Conservation (phyloP, 1,284 basidiomycete genomes). For the Marasmius fiardii region DNA sequence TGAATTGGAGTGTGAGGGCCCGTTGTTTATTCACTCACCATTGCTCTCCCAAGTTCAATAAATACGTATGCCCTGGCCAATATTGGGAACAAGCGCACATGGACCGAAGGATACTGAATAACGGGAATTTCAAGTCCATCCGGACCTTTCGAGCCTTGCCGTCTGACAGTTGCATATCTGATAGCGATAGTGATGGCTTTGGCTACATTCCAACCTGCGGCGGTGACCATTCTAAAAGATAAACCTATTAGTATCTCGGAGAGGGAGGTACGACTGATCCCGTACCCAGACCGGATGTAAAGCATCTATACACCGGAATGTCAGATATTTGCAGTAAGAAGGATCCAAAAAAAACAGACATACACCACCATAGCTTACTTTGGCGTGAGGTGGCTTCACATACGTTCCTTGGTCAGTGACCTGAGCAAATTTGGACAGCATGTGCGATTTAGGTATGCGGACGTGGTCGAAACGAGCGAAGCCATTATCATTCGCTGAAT, state of each 20-base stretch:
- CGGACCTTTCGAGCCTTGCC: slow-evolving; percentile 55
- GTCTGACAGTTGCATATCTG: slow-evolving; percentile 70
- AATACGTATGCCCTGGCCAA: slow-evolving; percentile 39
- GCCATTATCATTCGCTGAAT: slow-evolving; percentile 63
- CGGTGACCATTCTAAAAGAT: slow-evolving; percentile 52
- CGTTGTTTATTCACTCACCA: slow-evolving; percentile 50
- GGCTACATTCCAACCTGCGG: slow-evolving; percentile 57
- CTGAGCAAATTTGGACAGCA: slow-evolving; percentile 74
- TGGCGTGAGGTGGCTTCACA: slow-evolving; percentile 66
- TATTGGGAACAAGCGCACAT: background rate
- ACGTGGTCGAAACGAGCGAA: slow-evolving; percentile 69
- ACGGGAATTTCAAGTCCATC: slow-evolving; percentile 2
- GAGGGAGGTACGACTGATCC: slow-evolving; percentile 3
- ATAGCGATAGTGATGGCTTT: slow-evolving; percentile 68
- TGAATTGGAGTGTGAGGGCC: background rate
- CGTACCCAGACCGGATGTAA: slow-evolving; percentile 62
- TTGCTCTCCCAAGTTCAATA: slow-evolving; percentile 57
- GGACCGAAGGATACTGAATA: slow-evolving; percentile 1
- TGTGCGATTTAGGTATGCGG: slow-evolving; percentile 70
- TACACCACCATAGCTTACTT: slow-evolving; percentile 77
- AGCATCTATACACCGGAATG: slow-evolving; percentile 53
- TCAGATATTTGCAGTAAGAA: slow-evolving; percentile 1
- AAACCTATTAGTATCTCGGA: background rate
- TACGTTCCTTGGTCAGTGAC: slow-evolving; percentile 71
- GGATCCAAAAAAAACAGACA: slow-evolving; percentile 22